Conservation (phyloP, 306 rosid species). For the Acmispon strigosus region DNA sequence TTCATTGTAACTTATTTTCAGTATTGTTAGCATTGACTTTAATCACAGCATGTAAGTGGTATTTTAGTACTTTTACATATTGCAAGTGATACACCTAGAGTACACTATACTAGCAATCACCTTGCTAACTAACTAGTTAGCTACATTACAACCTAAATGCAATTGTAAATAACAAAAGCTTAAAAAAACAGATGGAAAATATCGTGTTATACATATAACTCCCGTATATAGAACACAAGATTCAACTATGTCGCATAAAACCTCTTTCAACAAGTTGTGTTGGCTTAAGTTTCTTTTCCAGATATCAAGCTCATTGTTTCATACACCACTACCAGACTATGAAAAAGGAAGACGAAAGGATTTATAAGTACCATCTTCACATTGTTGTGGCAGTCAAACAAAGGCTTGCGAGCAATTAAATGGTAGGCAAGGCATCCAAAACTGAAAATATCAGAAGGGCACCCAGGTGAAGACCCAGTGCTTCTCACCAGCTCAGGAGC, state of each 20-base stretch:
- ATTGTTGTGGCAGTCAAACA: slow-evolving; percentile 89
- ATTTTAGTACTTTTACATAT: background rate
- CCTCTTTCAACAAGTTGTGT: slow-evolving; percentile 5
- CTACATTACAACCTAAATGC: background rate
- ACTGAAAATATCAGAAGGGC: slow-evolving; percentile 87
- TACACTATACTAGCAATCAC: background rate
- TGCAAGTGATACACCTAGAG: background rate
- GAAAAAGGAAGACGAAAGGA: slow-evolving; percentile 9
- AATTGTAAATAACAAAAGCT: background rate
- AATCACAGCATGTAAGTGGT: background rate
- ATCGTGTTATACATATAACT: background rate
- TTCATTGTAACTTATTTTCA: background rate
- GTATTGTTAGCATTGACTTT: background rate
- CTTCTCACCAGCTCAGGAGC: slow-evolving; percentile 94
- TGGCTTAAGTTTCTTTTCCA: background rate
- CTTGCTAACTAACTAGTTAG: background rate
- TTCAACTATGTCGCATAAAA: background rate
- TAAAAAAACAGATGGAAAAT: background rate
- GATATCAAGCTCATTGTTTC: background rate
- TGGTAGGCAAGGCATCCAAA: slow-evolving; percentile 94
- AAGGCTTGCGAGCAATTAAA: slow-evolving; percentile 76
- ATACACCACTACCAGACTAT: background rate
- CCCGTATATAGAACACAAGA: background rate
- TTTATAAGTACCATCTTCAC: slow-evolving; percentile 73
- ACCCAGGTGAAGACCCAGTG: slow-evolving; percentile 46